Conservation (phyloP, 345 rosid genomes). For the Laguncularia racemosa region DNA sequence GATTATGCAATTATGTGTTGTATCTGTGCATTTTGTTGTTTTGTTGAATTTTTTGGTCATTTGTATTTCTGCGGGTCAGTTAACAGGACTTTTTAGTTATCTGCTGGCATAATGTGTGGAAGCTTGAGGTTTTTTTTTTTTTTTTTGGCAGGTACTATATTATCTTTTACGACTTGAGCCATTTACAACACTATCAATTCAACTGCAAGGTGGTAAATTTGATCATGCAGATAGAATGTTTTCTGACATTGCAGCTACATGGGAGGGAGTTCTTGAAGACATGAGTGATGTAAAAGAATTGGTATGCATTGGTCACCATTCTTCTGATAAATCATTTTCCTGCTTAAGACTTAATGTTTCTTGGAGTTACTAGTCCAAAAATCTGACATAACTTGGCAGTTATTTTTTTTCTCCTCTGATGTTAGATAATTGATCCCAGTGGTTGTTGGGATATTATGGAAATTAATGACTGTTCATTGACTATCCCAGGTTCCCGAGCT, state of each 20-base stretch:
- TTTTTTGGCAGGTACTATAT: conserved; percentile 74
- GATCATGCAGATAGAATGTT: conserved; percentile 99
- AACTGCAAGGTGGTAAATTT: conserved; percentile 98
- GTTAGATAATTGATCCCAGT: not conserved
- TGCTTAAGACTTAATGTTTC: too few species aligned
- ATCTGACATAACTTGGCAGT: too few species aligned
- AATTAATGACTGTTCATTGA: not conserved
- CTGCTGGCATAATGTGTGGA: not conserved
- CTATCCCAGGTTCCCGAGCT: conserved; percentile 83
- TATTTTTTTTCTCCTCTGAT: not conserved
- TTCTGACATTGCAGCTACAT: conserved; percentile 81
- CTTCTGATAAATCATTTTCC: conserved; percentile 1
- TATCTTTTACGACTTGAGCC: conserved; percentile 96
- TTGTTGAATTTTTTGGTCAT: too few species aligned
- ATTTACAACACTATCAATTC: conserved; percentile 88
- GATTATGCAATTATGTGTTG: too few species aligned
- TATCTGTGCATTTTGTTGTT: too few species aligned
- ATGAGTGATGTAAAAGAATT: conserved; percentile 99
- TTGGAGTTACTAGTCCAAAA: too few species aligned
- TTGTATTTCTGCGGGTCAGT: too few species aligned
- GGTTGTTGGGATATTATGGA: too few species aligned
- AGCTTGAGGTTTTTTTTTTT: conserved; percentile 15
- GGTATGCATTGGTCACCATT: conserved; percentile 41
- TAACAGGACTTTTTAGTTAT: not conserved
- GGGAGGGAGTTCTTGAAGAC: conserved; percentile 96